Base-by-base conservation (phyloP, 2,329 filamentous ascomycete species). In the Cladobotryum protrusum region DNA sequence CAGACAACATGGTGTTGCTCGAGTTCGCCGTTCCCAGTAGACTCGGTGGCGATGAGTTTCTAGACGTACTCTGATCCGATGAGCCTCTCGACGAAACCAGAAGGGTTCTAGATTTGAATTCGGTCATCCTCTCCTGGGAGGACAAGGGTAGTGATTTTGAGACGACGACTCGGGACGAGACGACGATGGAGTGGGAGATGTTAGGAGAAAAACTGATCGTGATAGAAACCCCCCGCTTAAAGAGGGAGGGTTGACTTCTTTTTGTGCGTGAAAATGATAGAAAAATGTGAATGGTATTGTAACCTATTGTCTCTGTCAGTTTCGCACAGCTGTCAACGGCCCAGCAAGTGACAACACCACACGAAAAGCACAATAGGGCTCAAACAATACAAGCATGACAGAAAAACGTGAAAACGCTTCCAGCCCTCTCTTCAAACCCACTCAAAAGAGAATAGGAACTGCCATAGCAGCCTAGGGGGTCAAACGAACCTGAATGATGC, bases 1-100 rank as follows among this genome's bases (percentile, higher is more conserved):
- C 64, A 12, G 66, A 66, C 39, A 70, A 53, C 67, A 69, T 69
- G 20, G 51, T 60, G 29, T 44, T 20, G 13, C 48, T 45, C 19
- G 34, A 29, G 2, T 18, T 12, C 5, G 43, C 34, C 24, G 35
- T 24, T 13, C 36, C 34, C 43, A 50, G 20, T 14, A 34, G 33
- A 15, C 29, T 32, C 37, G 34, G 41, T 12, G 18, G 15, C 13
- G 42, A 32, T 13, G 24, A 36, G 20, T 36, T 41, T 49, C 24
- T 41, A 4, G 42, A 41, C 15, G 39, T 18, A 39, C 18, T 8
- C 44, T 37, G 47, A 40, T 12, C 43, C 34, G 46, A 42, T 34
- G 42, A 45, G 40, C 40, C 14, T 18, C 24, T 34, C 9, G 40
- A 34, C 37, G 24, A 32, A 32, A 39, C 42, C 18, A 47, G 42